Conservation (phyloP, 2,329 filamentous ascomycete species). For the Alternaria angustiovoidea region DNA sequence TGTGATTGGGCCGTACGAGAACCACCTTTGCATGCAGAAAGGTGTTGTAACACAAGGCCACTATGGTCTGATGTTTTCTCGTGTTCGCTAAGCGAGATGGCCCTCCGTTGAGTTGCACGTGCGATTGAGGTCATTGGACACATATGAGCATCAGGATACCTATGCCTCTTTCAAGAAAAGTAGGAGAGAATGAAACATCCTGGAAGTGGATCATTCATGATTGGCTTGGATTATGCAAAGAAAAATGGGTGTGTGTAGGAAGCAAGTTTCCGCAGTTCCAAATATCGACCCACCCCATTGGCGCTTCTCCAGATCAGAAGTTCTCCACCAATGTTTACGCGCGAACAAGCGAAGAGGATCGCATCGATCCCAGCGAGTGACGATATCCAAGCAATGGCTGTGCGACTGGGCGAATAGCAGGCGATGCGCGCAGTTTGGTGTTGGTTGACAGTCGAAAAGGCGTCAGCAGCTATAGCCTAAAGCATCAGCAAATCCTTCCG, state of each 20-base stretch:
- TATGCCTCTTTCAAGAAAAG: neutral
- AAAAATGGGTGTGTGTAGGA: neutral
- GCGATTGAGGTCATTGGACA: neutral
- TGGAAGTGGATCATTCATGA: neutral
- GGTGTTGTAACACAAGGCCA: constrained; percentile 15
- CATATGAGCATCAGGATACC: neutral
- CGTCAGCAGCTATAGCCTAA: constrained; percentile 5
- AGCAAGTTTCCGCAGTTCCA: constrained; percentile 6
- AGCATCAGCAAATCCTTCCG: constrained; percentile 1
- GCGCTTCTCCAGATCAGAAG: constrained; percentile 29
- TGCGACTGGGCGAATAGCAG: constrained; percentile 12
- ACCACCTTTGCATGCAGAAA: constrained; percentile 16
- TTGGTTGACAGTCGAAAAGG: constrained; percentile 12
- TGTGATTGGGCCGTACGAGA: constrained; percentile 5
- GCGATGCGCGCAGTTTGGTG: constrained; percentile 9
- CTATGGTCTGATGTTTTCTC: constrained; percentile 18
- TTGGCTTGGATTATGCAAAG: neutral
- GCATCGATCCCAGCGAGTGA: constrained; percentile 6
- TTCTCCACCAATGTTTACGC: constrained; percentile 23
- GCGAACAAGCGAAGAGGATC: constrained; percentile 24
- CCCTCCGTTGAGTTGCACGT: neutral
- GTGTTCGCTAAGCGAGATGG: constrained; percentile 9
- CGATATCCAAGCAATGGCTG: constrained; percentile 19
- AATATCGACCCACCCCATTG: constrained; percentile 23
- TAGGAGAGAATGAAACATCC: constrained; percentile 9